Conservation (phyloP, 2,329 filamentous ascomycete species). For the Aspergillus pseudoglaucus region DNA sequence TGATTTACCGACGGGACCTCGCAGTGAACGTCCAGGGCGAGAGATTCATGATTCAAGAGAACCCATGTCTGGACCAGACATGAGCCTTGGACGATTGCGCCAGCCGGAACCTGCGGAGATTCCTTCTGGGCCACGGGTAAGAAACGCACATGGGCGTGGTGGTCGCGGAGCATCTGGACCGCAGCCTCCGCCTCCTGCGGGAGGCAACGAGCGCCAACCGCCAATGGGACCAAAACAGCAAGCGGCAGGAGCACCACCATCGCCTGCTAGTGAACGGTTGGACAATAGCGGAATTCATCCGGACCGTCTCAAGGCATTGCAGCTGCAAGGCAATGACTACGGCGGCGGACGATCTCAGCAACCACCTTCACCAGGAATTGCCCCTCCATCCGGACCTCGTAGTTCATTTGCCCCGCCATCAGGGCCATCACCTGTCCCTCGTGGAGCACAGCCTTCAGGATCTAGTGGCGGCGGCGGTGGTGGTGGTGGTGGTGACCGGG, state of each 20-base stretch:
- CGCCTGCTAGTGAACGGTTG: constrained; percentile 25
- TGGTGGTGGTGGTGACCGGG: constrained; percentile 31
- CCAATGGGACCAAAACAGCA: constrained; percentile 39
- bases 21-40: constrained; percentile 34
- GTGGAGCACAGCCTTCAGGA: constrained; percentile 27
- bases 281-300: constrained; percentile 48
- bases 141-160: constrained; percentile 29
- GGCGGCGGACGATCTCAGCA: constrained; percentile 17
- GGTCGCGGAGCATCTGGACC: constrained; percentile 26
- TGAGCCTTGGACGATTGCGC: constrained; percentile 43
- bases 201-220: constrained; percentile 33
- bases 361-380: constrained; percentile 19
- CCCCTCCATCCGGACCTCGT: constrained; percentile 37
- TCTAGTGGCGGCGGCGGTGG: constrained; percentile 24
- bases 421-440: constrained; percentile 27
- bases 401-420: constrained; percentile 28
- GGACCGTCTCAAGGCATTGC: constrained; percentile 45
- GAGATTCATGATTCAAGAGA: constrained; percentile 33
- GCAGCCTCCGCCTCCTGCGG: constrained; percentile 14
- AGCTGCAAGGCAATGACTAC: constrained; percentile 24
- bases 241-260: constrained; percentile 20
- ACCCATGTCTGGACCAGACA: constrained; percentile 32
- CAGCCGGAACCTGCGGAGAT: constrained; percentile 37
- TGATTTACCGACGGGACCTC: constrained; percentile 49
- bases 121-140: constrained; percentile 50